phyloP scores from a whole-genome alignment of 2,329 filamentous ascomycete genomes.

The Fusarium gaditjirri region DNA sequence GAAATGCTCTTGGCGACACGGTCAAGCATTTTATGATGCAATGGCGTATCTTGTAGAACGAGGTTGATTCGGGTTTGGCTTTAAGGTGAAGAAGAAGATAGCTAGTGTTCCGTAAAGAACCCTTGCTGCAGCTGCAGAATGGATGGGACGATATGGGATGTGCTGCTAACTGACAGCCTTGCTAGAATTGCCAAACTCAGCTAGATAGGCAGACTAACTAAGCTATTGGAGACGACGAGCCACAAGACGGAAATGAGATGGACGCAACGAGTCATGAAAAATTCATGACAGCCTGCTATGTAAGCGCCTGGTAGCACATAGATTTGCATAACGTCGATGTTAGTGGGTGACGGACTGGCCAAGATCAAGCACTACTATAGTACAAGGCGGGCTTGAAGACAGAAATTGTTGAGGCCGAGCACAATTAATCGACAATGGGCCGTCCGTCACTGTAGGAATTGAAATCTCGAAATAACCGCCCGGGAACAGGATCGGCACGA shows the following conservation, averaged over 20 bases:
- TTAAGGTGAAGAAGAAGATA: not conserved
- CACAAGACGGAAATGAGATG: slow-evolving; percentile 38
- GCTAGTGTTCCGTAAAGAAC: not conserved
- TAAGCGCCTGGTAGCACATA: slow-evolving; percentile 4
- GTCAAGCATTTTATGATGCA: slow-evolving; percentile 2
- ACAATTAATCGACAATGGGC: not conserved
- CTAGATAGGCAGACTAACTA: slow-evolving; percentile 13
- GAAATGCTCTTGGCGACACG: not conserved
- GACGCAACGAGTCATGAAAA: slow-evolving; percentile 35
- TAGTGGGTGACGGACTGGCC: slow-evolving; percentile 30
- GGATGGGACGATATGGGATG: too few species aligned
- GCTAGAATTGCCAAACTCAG: slow-evolving; percentile 12
- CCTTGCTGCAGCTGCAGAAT: not conserved
- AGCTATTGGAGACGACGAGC: slow-evolving; percentile 28
- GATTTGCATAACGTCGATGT: slow-evolving; percentile 30
- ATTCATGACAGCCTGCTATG: slow-evolving; percentile 31
- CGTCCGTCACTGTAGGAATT: not conserved
- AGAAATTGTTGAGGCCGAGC: not conserved
- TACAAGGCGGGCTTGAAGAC: slow-evolving; percentile 12
- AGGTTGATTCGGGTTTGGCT: not conserved
- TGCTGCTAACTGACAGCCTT: slow-evolving; percentile 23
- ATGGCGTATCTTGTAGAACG: not conserved
- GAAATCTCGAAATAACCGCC: not conserved
- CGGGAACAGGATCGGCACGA: slow-evolving; percentile 25
- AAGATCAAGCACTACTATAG: slow-evolving; percentile 21